Base-by-base conservation (phyloP, 345 rosid genomes). In the Noccaea caerulescens region DNA sequence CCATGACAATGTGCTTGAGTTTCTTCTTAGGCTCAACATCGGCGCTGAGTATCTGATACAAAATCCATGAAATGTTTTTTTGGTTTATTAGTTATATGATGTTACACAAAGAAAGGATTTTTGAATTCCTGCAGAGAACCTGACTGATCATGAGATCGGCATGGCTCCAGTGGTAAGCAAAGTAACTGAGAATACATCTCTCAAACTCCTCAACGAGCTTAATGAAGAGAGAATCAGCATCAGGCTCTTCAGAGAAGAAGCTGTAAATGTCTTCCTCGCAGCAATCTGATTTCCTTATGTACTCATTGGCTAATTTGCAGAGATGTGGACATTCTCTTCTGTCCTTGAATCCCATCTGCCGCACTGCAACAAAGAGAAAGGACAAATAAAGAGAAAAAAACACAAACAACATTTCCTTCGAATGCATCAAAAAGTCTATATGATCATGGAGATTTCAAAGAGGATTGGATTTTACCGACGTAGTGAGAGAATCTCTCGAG, bases 161-260 rank as follows among this genome's bases (percentile, higher is more conserved):
- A 64, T 86, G 91, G 59, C 77, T 82, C 99, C 99, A 94, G 55
- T 91, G 97, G 71, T 89, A 94, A 2, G 91, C 96, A 73, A 91
- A 94, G 76, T 94, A 94, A 69, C 91, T 91, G 25, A 94, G 93
- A 38, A 85, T 94, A 68, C 99, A 94, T 75, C 95, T 85, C 72
- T 94, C 95, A 25, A 94, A 79, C 82, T 94, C 97, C 67, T 91
- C 96, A 0, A 89, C 87, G 3, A 94, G 88, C 87, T 87, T 93
- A 71, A 87, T 90, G 55, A 84, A 87, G 63, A 90, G 82, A 3
- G 96, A 80, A 65, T 93, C 94, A 16, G 84, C 94, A 57, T 83
- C 84, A 1, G 88, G 80, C 69, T 88, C 92, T 38, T 77, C 66
- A 1, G 81, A 72, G 66, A 94, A 88, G 69, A 75, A 88, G 16